Conservation (phyloP, 805 yeast genomes). For the Hyphopichia homilentoma region DNA sequence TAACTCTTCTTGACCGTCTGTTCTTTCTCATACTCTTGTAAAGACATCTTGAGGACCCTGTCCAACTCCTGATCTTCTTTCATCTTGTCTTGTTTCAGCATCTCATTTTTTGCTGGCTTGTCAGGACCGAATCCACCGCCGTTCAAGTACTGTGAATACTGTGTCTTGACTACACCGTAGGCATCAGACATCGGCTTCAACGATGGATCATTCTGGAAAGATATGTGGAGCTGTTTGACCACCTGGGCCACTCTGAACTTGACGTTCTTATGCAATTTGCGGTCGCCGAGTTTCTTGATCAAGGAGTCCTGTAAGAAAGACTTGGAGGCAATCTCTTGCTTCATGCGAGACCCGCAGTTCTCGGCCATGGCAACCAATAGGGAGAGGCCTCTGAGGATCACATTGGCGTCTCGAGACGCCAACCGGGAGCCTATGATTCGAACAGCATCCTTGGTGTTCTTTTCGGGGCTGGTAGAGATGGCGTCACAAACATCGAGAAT, state of each 20-base stretch:
- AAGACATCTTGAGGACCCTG: slow-evolving; percentile 69
- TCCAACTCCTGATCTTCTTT: slow-evolving; percentile 80
- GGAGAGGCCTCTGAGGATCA: slow-evolving; percentile 33
- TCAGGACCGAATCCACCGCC: slow-evolving; percentile 35
- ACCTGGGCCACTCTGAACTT: slow-evolving; percentile 64
- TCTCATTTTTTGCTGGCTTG: slow-evolving; percentile 55
- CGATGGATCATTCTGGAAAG: slow-evolving; percentile 73
- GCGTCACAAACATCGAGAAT: slow-evolving; percentile 40
- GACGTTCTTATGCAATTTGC: slow-evolving; percentile 60
- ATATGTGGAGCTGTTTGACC: slow-evolving; percentile 58
- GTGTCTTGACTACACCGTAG: slow-evolving; percentile 43
- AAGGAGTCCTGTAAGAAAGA: slow-evolving; percentile 31
- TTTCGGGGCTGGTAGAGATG: slow-evolving; percentile 35
- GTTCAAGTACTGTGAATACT: slow-evolving; percentile 28
- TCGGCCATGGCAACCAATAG: slow-evolving; percentile 38
- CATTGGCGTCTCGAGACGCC: slow-evolving; percentile 36
- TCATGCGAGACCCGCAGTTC: slow-evolving; percentile 43
- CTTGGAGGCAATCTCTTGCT: slow-evolving; percentile 40
- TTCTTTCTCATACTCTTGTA: slow-evolving; percentile 54
- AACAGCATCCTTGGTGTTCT: slow-evolving; percentile 30
- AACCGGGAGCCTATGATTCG: slow-evolving; percentile 20
- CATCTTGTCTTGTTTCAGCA: slow-evolving; percentile 41
- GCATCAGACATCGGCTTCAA: slow-evolving; percentile 66
- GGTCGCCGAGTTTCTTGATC: slow-evolving; percentile 46
- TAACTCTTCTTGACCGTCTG: slow-evolving; percentile 25